Evolutionary conservation across 306 rosid genomes (phyloP).

Genomic region (Begonia loranthoides): DNA sequence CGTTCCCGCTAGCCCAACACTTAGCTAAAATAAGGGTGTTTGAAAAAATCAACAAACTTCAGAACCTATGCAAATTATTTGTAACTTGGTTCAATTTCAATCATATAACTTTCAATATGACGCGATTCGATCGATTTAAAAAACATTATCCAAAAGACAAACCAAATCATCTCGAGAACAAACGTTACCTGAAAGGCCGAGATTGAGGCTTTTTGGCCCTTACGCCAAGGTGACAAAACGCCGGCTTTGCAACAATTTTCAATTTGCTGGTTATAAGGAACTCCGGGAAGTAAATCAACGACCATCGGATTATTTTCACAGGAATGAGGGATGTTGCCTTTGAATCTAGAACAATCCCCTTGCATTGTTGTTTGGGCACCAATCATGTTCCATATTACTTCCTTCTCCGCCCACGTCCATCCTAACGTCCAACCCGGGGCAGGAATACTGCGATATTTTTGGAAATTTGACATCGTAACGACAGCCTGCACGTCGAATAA

Average conservation of each 20-base stretch:
- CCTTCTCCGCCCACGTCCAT: slow-evolving; percentile 84
- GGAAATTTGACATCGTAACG: slow-evolving; percentile 54
- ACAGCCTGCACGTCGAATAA: slow-evolving; percentile 28
- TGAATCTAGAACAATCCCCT: slow-evolving; percentile 75
- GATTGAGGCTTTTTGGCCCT: slow-evolving; percentile 37
- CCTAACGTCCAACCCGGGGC: slow-evolving; percentile 67
- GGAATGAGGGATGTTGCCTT: slow-evolving; percentile 48
- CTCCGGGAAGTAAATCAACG: slow-evolving; percentile 62
- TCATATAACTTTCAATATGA: too few relatives aligned
- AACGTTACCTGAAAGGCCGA: slow-evolving; percentile 51
- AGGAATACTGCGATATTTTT: slow-evolving; percentile 43
- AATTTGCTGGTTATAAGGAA: slow-evolving; percentile 40
- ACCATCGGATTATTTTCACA: slow-evolving; percentile 52
- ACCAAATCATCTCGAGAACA: neutral
- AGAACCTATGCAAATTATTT: too few relatives aligned
- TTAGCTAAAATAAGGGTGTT: too few relatives aligned
- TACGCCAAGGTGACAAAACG: slow-evolving; percentile 51
- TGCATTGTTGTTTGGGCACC: slow-evolving; percentile 83
- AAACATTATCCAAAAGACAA: too few relatives aligned
- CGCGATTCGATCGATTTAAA: too few relatives aligned
- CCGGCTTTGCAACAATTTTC: slow-evolving; percentile 65
- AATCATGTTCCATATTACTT: slow-evolving; percentile 56
- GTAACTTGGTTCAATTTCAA: too few relatives aligned
- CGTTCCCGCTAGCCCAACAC: slow-evolving; percentile 55
- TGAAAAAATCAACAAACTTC: too few relatives aligned